These are phyloP conservation scores for Penicillium dipodomyicola DNA, from an alignment of 495 filamentous ascomycete genomes.

Conservation along the genomic window DNA sequence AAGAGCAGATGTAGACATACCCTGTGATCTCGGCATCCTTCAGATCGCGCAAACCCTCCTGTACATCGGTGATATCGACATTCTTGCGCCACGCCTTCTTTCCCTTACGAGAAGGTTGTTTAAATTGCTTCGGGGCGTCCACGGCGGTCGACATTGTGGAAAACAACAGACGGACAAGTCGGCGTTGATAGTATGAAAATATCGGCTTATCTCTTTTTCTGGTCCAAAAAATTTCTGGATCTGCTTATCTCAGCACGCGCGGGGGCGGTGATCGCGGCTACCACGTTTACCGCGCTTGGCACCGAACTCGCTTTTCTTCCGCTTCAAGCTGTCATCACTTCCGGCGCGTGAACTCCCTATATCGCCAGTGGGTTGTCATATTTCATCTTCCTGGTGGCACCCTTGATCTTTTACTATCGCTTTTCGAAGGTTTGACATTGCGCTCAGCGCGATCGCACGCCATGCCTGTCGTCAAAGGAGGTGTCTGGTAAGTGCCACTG, in stretches of 20 bases:
- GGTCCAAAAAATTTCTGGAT: slow-evolving; percentile 32
- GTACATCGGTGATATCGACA: slow-evolving; percentile 83
- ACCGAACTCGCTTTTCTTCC: slow-evolving; percentile 27
- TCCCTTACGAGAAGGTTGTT: slow-evolving; percentile 90
- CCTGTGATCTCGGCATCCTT: slow-evolving; percentile 87
- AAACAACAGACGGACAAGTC: slow-evolving; percentile 6
- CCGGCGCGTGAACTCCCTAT: slow-evolving; percentile 20
- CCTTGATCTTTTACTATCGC: slow-evolving; percentile 3
- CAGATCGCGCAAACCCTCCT: slow-evolving; percentile 75
- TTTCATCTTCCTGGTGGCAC: slow-evolving; percentile 18
- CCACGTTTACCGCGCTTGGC: slow-evolving; percentile 19
- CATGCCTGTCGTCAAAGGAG: slow-evolving; percentile 98
- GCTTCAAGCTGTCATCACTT: slow-evolving; percentile 16
- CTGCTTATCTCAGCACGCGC: slow-evolving; percentile 35
- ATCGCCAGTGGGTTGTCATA: slow-evolving; percentile 16
- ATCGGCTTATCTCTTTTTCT: slow-evolving; percentile 31
- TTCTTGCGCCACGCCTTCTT: slow-evolving; percentile 99
- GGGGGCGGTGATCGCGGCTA: slow-evolving; percentile 26
- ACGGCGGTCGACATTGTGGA: slow-evolving; percentile 38
- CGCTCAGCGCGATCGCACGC: slow-evolving; percentile 18
- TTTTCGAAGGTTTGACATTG: slow-evolving; percentile 1
- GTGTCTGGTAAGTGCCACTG: slow-evolving; percentile 77
- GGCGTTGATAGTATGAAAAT: slow-evolving; percentile 9
- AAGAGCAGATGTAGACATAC: slow-evolving; percentile 44
- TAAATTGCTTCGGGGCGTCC: slow-evolving; percentile 57